Conservation (phyloP, 331 rosid genomes). For the Acacia concinna region DNA sequence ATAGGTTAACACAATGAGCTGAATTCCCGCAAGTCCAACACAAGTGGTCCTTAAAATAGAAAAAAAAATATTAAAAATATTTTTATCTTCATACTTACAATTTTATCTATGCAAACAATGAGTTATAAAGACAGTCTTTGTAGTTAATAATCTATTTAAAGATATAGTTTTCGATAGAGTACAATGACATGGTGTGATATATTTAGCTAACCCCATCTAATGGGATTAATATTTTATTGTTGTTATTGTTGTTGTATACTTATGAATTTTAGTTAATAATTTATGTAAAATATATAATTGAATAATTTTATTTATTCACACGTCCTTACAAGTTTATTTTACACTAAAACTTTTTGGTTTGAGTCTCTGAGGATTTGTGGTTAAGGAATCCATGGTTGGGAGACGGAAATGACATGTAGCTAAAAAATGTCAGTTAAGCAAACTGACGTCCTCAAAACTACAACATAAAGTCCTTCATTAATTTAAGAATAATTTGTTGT, state of each 20-base stretch:
- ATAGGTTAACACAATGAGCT: not conserved
- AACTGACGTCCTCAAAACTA: not conserved
- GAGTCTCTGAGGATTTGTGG: not conserved
- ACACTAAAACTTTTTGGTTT: not conserved
- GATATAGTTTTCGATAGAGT: no score
- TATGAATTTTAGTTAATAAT: not conserved
- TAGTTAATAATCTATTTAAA: no score
- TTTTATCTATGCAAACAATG: no score
- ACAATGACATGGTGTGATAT: no score
- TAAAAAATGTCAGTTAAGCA: not conserved
- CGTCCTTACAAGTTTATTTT: not conserved
- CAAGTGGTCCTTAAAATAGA: not conserved
- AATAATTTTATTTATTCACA: not conserved
- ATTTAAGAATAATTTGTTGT: not conserved
- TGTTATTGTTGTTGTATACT: no score
- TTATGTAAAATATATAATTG: not conserved
- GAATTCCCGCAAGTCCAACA: not conserved
- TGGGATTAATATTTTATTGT: no score
- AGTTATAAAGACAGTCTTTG: no score
- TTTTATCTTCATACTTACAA: no score
- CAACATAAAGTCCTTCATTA: not conserved
- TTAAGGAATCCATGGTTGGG: not conserved
- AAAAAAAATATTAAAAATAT: no score
- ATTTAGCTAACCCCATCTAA: no score
- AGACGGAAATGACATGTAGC: not conserved